Conservation (phyloP, 176 grass and related monocot genomes). For the Aegilops sharonensis region DNA sequence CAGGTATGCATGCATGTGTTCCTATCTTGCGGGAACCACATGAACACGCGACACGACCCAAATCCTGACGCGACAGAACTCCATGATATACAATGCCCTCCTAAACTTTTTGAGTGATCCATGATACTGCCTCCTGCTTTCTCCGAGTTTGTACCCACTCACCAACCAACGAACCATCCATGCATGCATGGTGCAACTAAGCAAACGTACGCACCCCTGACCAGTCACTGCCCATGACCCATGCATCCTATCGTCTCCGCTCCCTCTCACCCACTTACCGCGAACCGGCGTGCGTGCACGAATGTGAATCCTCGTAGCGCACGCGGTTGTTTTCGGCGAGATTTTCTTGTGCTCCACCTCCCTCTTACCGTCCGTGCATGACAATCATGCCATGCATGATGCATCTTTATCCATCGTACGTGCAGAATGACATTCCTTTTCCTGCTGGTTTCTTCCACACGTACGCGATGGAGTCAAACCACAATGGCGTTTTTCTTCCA, state of each 20-base stretch:
- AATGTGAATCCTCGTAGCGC: no score
- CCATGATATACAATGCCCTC: neutral
- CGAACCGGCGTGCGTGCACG: no score
- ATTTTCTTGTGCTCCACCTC: no score
- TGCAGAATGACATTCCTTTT: neutral
- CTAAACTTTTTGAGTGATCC: no score
- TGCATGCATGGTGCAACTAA: no score
- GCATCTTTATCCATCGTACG: neutral
- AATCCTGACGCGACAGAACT: neutral
- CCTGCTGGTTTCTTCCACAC: neutral
- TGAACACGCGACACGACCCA: neutral
- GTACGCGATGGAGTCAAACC: neutral
- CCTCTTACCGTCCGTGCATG: no score
- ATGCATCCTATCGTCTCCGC: no score
- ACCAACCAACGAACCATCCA: neutral
- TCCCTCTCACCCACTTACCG: neutral
- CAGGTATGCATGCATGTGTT: neutral
- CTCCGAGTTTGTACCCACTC: neutral
- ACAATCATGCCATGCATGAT: neutral
- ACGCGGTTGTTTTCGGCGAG: no score
- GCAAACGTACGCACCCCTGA: neutral
- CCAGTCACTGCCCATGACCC: neutral
- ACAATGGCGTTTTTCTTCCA: neutral
- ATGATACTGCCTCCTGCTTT: neutral
- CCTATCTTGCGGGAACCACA: neutral